Evolutionary conservation across 495 filamentous ascomycete genomes (phyloP), one percentile per base, ranked within the genome.

Genomic region (Penicillium argentinense): DNA sequence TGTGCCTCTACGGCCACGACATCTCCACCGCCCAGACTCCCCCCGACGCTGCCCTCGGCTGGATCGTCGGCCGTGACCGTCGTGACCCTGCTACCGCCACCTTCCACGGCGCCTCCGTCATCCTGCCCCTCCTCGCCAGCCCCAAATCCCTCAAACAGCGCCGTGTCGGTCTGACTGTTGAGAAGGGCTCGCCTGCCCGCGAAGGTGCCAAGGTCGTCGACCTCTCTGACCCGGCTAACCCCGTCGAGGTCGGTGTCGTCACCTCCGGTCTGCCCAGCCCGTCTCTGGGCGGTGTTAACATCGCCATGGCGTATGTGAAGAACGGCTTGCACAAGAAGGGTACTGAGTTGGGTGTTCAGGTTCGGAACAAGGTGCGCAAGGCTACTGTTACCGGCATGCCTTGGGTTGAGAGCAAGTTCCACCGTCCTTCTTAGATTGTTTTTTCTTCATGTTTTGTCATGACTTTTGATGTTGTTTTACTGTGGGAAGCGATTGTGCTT

Each of bases 1-100:
- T 98, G 91, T 97, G 89, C 68, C 80, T 97, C 18, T 97, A 97
- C 73, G 93, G 93, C n/a, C 90, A 96, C 64, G 93, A 98, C 69
- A 80, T 98, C 33, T 82, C 95, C 59, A 95, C 95, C 48, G 72
- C 75, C 3, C 96, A 86, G 16, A 96, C 95, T 4, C 93, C 95
- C 2, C 88, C 89, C 16, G 86, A 89, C 67, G 93, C 83, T 3
- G 82, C 80, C 3, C 76, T 98, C 3, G 77, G 79, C 64, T 98
- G 92, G 91, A 78, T 96, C 45, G 79, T 98, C 42, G 82, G 84
- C 45, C 87, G 88, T 66, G 77, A 83, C 37, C 79, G 95, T 30
- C 83, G 89, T 49, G 68, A 74, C 25, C 48, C 66, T 0, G 59
- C 67, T 5, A 62, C 61, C 17, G 78, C 81, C 24, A 77, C 70